phyloP scores from a whole-genome alignment of 495 filamentous ascomycete genomes.

The Hyaloscypha bicolor region DNA sequence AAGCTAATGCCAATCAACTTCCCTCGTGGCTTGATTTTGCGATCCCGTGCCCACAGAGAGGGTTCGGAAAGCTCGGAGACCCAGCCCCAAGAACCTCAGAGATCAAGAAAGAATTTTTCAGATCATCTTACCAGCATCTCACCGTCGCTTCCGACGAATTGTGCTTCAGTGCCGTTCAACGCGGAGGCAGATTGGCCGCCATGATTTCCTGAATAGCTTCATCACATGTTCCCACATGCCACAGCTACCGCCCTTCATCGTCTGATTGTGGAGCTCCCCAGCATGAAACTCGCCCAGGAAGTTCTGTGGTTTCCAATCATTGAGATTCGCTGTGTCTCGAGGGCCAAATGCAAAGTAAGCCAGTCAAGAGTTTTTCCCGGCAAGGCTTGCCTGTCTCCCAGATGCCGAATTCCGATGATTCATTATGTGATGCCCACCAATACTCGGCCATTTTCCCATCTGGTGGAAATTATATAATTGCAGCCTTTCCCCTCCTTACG shows the following conservation, averaged over 20 bases:
- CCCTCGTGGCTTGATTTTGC: neutral
- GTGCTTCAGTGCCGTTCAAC: neutral
- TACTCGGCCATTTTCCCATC: neutral
- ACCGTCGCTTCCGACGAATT: neutral
- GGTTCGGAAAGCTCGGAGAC: neutral
- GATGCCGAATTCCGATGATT: constrained; percentile 4
- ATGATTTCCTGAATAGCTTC: constrained; percentile 13
- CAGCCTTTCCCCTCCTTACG: neutral
- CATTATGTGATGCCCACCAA: neutral
- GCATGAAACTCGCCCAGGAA: neutral
- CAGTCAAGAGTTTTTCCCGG: neutral
- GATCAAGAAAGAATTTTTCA: neutral
- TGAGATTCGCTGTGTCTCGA: neutral
- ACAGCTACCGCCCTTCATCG: neutral
- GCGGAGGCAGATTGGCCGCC: neutral
- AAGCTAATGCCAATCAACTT: neutral
- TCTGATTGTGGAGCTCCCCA: neutral
- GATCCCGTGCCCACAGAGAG: neutral
- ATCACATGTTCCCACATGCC: constrained; percentile 10
- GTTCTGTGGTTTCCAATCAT: neutral
- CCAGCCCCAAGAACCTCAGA: neutral
- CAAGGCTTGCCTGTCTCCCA: neutral
- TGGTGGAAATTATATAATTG: neutral
- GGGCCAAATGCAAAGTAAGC: neutral
- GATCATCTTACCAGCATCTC: neutral